Evolutionary conservation across 2,329 filamentous ascomycete species (phyloP).

Genomic region (Exophiala viscosa): DNA sequence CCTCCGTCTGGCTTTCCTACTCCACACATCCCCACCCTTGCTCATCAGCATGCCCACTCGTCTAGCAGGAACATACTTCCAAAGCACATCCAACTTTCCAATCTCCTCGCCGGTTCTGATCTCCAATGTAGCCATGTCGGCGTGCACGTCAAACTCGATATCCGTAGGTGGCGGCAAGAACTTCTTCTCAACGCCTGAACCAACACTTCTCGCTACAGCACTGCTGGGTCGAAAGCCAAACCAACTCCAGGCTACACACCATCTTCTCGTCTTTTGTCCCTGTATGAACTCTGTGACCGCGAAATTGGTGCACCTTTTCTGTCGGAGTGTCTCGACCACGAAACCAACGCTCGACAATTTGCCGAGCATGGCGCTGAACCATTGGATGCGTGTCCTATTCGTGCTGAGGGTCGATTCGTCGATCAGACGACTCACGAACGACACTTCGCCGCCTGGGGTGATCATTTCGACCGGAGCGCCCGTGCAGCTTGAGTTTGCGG

Average conservation of each 20-base stretch:
- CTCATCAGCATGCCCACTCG: slow-evolving; percentile 61
- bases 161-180: slow-evolving; percentile 53
- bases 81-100: slow-evolving; percentile 56
- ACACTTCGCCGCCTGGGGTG: slow-evolving; percentile 69
- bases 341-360: slow-evolving; percentile 64
- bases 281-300: slow-evolving; percentile 78
- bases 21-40: slow-evolving; percentile 69
- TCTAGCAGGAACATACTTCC: slow-evolving; percentile 58
- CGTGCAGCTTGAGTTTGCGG: slow-evolving; percentile 66
- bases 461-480: slow-evolving; percentile 85
- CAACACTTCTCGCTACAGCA: slow-evolving; percentile 40
- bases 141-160: slow-evolving; percentile 39
- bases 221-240: slow-evolving; percentile 60
- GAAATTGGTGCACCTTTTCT: slow-evolving; percentile 66
- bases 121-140: slow-evolving; percentile 25
- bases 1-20: slow-evolving; percentile 65
- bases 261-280: slow-evolving; percentile 72
- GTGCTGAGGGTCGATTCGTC: slow-evolving; percentile 45
- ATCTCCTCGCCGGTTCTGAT: slow-evolving; percentile 49
- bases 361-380: slow-evolving; percentile 91
- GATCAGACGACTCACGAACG: slow-evolving; percentile 69
- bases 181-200: slow-evolving; percentile 44
- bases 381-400: slow-evolving; percentile 56
- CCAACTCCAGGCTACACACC: slow-evolving; percentile 90
- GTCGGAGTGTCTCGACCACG: slow-evolving; percentile 57